Evolutionary conservation across 441 rosid genomes (phyloP).

Genomic region (Populus hybrid): DNA sequence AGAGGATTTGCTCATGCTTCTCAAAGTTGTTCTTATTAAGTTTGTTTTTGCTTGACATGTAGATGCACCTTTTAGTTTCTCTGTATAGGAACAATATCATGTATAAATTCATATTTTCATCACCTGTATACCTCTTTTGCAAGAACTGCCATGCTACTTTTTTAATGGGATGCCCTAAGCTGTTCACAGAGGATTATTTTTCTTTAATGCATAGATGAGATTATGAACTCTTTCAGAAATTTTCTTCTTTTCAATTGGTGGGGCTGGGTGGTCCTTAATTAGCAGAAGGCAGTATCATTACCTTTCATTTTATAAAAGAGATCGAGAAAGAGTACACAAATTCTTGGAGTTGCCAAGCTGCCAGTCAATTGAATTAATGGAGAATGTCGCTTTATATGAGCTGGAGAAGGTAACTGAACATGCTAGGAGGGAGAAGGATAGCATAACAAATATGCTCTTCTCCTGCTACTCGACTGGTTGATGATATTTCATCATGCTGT

Average conservation of each 20-base stretch:
- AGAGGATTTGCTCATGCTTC: slow-evolving; percentile 1
- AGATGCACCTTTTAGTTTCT: background rate
- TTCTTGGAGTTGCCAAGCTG: background rate
- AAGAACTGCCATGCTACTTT: background rate
- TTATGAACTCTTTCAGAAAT: background rate
- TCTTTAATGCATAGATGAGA: background rate
- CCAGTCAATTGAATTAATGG: background rate
- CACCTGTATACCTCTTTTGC: background rate
- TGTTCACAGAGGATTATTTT: background rate
- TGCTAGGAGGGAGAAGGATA: background rate
- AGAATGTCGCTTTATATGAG: background rate
- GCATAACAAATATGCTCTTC: background rate
- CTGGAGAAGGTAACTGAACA: background rate
- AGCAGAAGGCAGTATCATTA: background rate
- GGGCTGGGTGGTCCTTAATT: background rate
- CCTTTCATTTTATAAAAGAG: slow-evolving; percentile 1
- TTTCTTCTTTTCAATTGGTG: background rate
- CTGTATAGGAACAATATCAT: background rate
- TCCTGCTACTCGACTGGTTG: background rate
- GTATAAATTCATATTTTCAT: background rate
- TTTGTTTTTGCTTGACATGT: slow-evolving; percentile 4
- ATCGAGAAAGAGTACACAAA: background rate
- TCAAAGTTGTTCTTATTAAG: background rate
- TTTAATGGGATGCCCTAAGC: slow-evolving; percentile 1
- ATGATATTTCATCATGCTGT: background rate